Conservation (phyloP, 257 asterid genomes). For the Plantago elongata region DNA sequence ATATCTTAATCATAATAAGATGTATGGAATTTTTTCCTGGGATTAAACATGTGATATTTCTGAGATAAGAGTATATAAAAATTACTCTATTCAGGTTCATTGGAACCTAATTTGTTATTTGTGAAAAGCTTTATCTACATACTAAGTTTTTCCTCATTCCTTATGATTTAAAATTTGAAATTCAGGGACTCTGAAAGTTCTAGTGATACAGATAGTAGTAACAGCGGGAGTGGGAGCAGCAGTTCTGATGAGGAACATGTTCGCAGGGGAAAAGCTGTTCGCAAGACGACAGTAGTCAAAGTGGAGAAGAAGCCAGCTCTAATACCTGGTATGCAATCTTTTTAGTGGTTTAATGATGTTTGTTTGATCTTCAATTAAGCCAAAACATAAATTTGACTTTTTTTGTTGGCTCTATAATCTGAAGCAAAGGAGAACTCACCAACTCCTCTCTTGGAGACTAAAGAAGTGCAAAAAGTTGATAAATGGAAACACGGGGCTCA, state of each 20-base stretch:
- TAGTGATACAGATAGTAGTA: constrained; percentile 50
- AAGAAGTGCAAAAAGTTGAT: constrained; percentile 33
- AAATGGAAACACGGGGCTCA: constrained; percentile 27
- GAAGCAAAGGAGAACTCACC: constrained; percentile 33
- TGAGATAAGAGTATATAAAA: too few relatives aligned
- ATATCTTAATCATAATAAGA: neutral
- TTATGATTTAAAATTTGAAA: constrained; percentile 9
- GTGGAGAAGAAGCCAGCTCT: constrained; percentile 31
- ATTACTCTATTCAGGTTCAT: too few relatives aligned
- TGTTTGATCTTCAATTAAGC: neutral
- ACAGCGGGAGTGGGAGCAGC: constrained; percentile 49
- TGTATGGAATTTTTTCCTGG: neutral
- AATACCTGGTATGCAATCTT: constrained; percentile 32
- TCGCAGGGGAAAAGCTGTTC: constrained; percentile 27
- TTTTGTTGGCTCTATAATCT: constrained; percentile 14
- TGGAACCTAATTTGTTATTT: too few relatives aligned
- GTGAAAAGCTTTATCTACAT: neutral
- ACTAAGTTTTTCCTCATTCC: neutral
- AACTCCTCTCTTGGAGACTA: constrained; percentile 23
- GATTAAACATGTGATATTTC: neutral
- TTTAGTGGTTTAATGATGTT: neutral
- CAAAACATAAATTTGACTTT: constrained; percentile 12
- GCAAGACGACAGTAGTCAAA: constrained; percentile 24
- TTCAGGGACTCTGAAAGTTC: constrained; percentile 66
- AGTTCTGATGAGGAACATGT: constrained; percentile 61